phyloP scores from a whole-genome alignment of 305 asterid species.

The Fraxinus sp. region DNA sequence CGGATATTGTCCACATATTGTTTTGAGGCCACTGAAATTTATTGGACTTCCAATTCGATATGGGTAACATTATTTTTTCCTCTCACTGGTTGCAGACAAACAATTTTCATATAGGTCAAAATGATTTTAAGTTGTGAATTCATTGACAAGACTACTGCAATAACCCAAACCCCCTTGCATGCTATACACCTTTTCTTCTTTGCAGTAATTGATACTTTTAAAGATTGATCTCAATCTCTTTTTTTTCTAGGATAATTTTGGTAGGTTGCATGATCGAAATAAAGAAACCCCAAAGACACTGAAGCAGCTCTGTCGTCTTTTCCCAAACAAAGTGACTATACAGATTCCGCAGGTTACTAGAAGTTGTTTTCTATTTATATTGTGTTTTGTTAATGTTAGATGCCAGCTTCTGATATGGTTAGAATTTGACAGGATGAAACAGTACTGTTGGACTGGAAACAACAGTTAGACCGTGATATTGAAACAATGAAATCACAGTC shows the following conservation, averaged over 20 bases:
- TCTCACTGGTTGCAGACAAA: background rate
- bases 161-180: background rate
- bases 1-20: background rate
- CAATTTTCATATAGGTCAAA: background rate
- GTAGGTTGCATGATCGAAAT: constrained; percentile 68
- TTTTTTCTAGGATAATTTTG: constrained; percentile 58
- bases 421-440: constrained; percentile 61
- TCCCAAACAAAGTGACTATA: constrained; percentile 83
- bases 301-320: constrained; percentile 82
- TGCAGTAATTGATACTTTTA: background rate
- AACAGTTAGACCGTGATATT: constrained; percentile 74
- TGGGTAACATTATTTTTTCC: background rate
- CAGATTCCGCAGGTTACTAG: constrained; percentile 78
- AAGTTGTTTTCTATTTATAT: constrained; percentile 18
- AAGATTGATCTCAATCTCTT: constrained; percentile 11
- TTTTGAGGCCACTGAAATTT: background rate
- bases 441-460: constrained; percentile 77
- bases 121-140: background rate
- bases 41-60: background rate
- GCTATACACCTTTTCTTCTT: background rate
- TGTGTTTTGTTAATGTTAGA: constrained; percentile 9
- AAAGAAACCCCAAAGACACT: constrained; percentile 77
- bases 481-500: constrained; percentile 77
- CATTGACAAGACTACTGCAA: background rate
- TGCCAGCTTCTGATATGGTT: constrained; percentile 7